Base-by-base conservation (phyloP, 192 early-diverging fungal genomes). In the Chytriomyces sp. region DNA sequence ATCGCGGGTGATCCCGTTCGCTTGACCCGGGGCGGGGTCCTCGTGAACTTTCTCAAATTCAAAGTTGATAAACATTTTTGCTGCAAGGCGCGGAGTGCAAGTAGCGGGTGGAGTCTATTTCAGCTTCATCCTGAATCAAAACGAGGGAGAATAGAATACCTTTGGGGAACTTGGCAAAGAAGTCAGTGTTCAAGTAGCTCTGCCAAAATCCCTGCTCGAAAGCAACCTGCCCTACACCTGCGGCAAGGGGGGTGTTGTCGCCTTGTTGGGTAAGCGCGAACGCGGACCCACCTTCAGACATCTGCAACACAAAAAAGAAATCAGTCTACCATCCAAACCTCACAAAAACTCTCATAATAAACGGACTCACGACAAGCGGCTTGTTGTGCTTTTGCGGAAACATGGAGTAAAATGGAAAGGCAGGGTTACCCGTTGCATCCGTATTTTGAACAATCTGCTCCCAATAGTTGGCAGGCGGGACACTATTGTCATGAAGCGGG, bases 1-100 rank as follows among this genome's bases (percentile, higher is more conserved):
- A 28, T 32, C 56, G 28, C 56, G 56, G 56, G 26, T 58, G 5
- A 30, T 25, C 14, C 56, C 56, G 14, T 58, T 25, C 28, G 2
- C 14, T n/a, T n/a, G n/a, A 26, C 22, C 31, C 17, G 1, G 14
- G 19, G 56, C 28, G 4, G 56, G 22, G 28, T 58, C 31, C 26
- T 58, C 65, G n/a, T 60, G 3, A 4, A 32, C 4, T 59, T 75
- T 75, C 33, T 26, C 8, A 26, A 52, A 57, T 38, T 75, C 74
- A 62, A 75, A 75, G 26, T 68, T 69, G 55, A 61, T 57, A 52
- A 75, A 75, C 64, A 75, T 67, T 38, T 75, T 75, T 14, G 74
- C n/a, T n/a, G n/a, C n/a, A n/a, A n/a, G n/a, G n/a, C n/a, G n/a
- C n/a, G n/a, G n/a, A n/a, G n/a, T n/a, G n/a, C n/a, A n/a, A n/a